phyloP scores from a whole-genome alignment of 495 filamentous ascomycete genomes.

The Niebla homalea region DNA sequence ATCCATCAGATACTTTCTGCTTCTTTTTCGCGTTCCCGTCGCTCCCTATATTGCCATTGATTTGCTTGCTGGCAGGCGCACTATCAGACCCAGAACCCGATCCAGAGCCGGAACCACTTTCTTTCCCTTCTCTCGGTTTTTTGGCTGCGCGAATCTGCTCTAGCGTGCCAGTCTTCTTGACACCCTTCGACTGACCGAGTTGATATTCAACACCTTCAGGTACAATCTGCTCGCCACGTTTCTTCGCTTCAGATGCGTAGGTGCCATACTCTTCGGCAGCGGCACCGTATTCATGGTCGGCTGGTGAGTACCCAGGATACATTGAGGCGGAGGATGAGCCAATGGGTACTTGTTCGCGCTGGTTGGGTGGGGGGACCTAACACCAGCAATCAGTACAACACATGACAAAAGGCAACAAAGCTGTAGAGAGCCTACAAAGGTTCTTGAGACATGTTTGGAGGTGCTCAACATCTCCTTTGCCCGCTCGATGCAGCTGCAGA shows the following conservation, averaged over 20 bases:
- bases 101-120: slow-evolving; percentile 8
- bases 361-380: slow-evolving; percentile 13
- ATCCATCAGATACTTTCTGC: not conserved
- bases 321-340: slow-evolving; percentile 21
- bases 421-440: slow-evolving; percentile 14
- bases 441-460: slow-evolving; percentile 11
- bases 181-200: slow-evolving; percentile 16
- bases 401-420: not conserved
- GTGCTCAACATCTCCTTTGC: slow-evolving; percentile 18
- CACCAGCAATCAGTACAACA: not conserved
- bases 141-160: slow-evolving; percentile 1
- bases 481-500: slow-evolving; percentile 15
- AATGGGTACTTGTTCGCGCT: slow-evolving; percentile 18
- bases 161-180: slow-evolving; percentile 6
- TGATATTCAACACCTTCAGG: slow-evolving; percentile 15
- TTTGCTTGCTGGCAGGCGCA: not conserved
- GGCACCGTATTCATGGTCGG: slow-evolving; percentile 17
- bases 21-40: slow-evolving; percentile 2
- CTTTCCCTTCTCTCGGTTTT: slow-evolving; percentile 1
- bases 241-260: slow-evolving; percentile 12
- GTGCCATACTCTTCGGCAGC: slow-evolving; percentile 17
- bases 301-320: slow-evolving; percentile 22
- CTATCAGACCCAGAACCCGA: not conserved
- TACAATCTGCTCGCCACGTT: slow-evolving; percentile 12
- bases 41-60: not conserved